Evolutionary conservation across 2,329 filamentous ascomycete species (phyloP).

Genomic region (Trichophyton mentagrophytes): DNA sequence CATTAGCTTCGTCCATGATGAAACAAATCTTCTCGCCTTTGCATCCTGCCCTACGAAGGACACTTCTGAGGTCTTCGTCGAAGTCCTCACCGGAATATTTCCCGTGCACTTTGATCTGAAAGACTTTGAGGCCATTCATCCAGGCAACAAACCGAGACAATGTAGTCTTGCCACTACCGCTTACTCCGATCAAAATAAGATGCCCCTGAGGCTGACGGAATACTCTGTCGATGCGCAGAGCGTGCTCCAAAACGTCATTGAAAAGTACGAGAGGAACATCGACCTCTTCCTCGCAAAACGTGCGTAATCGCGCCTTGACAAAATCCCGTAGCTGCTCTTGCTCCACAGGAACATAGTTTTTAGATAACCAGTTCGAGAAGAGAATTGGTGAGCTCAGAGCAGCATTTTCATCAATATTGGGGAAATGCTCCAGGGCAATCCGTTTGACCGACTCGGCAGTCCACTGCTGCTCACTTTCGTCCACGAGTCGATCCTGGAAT

Average conservation of each 20-base stretch:
- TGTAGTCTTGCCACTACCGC: constrained; percentile 96
- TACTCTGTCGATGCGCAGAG: constrained; percentile 93
- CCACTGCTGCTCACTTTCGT: constrained; percentile 88
- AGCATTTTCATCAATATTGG: constrained; percentile 80
- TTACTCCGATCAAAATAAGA: constrained; percentile 95
- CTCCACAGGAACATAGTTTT: constrained; percentile 94
- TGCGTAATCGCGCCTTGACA: constrained; percentile 90
- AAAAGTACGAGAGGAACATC: constrained; percentile 98
- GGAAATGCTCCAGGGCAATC: constrained; percentile 85
- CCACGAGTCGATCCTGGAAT: constrained; percentile 94
- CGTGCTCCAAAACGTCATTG: constrained; percentile 97
- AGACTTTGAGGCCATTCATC: constrained; percentile 99
- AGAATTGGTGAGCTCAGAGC: constrained; percentile 86
- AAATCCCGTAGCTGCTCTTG: constrained; percentile 92
- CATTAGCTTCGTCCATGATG: constrained; percentile 99
- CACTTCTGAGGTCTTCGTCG: constrained; percentile 89
- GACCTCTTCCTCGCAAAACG: constrained; percentile 98
- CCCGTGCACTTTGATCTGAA: constrained; percentile 99
- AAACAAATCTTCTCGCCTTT: constrained; percentile 99
- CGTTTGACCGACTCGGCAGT: constrained; percentile 77
- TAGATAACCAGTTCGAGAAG: constrained; percentile 98
- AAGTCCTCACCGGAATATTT: constrained; percentile 98
- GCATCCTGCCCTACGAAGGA: constrained; percentile 84
- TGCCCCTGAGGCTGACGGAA: constrained; percentile 98
- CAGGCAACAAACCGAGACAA: constrained; percentile 95